Evolutionary conservation across 1,139 yeast species (phyloP), one percentile per base, ranked within the genome.

Genomic region (Scheffersomyces segobiensis): DNA sequence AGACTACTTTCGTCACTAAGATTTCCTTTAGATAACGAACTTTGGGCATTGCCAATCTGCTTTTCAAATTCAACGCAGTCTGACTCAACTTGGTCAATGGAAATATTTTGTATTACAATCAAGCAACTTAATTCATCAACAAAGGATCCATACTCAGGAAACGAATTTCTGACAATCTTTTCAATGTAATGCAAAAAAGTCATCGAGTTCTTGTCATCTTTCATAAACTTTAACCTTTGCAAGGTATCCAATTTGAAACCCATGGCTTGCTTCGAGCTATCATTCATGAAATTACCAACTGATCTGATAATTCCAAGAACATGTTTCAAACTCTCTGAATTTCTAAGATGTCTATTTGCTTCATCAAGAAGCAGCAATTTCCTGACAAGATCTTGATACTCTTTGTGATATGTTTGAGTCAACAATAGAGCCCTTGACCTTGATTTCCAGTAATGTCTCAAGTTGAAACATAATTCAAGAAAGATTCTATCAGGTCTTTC

Each of bases 281-380:
- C 97, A 71, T 95, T 95, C 98, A 95, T 95, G 68, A 87, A 93
- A 69, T 95, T 95, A 22, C 98, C 99, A 60, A 95, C 88, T 20
- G 89, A 88, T 63, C 93, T 82, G 56, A 95, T 91, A 51, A 95
- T 84, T 53, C 88, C 89, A 58, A 95, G 78, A 10, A 93, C 83
- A 59, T 84, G 83, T 62, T 86, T 83, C 65, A 95, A 81, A 53
- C 86, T 83, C n/a, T 80, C 80, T 0, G 97, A 91, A 8, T 81
- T 76, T 56, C 80, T 77, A n/a, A 93, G 78, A 50, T 85, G 79
- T 47, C 79, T 81, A 55, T 87, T 81, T 0, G 96, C 97, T 52
- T 80, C 82, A 65, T 91, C 97, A 42, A 95, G 74, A 50, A 83
- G 71, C 57, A 85, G 81, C 56, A 93, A 74, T 67, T 91, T 91